phyloP scores from a whole-genome alignment of 148 eudicot species.

The Drosera capensis region DNA sequence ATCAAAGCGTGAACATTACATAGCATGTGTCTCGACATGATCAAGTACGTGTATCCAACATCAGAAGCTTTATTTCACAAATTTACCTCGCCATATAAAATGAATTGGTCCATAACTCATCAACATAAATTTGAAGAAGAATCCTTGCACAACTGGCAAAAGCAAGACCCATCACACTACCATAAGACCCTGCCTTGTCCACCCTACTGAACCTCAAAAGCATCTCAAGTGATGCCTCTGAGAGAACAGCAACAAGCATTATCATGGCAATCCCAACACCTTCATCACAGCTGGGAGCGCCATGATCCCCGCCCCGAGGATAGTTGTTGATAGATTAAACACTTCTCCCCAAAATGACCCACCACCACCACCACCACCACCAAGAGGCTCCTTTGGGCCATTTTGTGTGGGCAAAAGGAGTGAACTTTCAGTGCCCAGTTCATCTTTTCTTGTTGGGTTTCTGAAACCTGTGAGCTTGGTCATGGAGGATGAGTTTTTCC shows the following conservation, averaged over 20 bases:
- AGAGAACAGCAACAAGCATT: constrained; percentile 44
- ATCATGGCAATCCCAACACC: constrained; percentile 47
- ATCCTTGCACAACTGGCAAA: constrained; percentile 62
- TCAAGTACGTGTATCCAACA: too few species aligned
- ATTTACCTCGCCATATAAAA: too few species aligned
- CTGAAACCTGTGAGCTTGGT: too few species aligned
- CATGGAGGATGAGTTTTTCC: too few species aligned
- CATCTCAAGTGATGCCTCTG: constrained; percentile 58
- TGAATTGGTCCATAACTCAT: too few species aligned
- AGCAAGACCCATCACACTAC: constrained; percentile 58
- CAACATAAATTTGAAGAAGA: constrained; percentile 38
- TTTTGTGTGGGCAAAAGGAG: constrained; percentile 41
- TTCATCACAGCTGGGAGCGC: constrained; percentile 75
- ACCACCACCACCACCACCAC: constrained; percentile 14
- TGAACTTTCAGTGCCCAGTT: constrained; percentile 27
- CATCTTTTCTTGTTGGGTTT: too few species aligned
- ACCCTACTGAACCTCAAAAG: constrained; percentile 56
- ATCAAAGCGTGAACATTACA: too few species aligned
- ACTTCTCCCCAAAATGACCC: constrained; percentile 62
- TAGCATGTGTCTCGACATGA: too few species aligned
- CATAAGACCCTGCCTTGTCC: constrained; percentile 38
- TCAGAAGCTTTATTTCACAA: too few species aligned
- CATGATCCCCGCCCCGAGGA: constrained; percentile 90
- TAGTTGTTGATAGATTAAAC: constrained; percentile 60
- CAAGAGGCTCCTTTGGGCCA: constrained; percentile 24